A percentile compares a stretch with the other conserved stretches of the same genome.
Conservation (phyloP, 768 basidiomycete genomes). For the Lactarius hengduanensis region DNA sequence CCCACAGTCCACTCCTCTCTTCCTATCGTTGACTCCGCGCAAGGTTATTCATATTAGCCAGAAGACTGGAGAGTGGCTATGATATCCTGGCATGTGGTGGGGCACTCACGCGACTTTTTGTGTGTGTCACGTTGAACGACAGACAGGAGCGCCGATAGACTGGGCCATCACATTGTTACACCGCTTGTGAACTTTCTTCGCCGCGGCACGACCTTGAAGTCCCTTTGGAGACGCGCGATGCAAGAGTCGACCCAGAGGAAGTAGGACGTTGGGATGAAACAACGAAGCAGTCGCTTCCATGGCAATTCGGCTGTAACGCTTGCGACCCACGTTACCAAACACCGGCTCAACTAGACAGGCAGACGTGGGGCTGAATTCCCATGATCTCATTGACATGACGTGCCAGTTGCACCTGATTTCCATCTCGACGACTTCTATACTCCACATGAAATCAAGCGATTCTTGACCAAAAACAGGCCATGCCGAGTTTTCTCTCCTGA, state of each 20-base stretch:
- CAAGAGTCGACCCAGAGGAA: background rate
- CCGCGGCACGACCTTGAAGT: background rate
- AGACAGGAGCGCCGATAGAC: background rate
- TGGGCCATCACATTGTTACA: background rate
- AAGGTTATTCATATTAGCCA: background rate
- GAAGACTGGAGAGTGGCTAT: background rate
- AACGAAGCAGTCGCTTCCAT: slow-evolving; percentile 3
- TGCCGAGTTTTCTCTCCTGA: background rate
- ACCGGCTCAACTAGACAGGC: background rate
- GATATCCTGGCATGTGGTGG: background rate
- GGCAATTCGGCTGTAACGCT: background rate
- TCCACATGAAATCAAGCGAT: background rate
- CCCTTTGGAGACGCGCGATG: too few species aligned
- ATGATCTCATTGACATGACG: background rate
- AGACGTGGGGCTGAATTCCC: background rate
- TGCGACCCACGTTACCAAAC: background rate
- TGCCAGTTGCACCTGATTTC: background rate
- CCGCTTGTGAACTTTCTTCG: background rate
- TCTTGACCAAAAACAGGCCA: background rate
- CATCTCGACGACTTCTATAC: background rate
- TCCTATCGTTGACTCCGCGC: background rate
- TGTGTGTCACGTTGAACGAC: too few species aligned
- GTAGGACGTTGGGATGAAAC: background rate
- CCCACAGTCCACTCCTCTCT: background rate
- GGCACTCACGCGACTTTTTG: background rate